phyloP scores from a whole-genome alignment of 305 asterid genomes.

The Rubia peregrina region DNA sequence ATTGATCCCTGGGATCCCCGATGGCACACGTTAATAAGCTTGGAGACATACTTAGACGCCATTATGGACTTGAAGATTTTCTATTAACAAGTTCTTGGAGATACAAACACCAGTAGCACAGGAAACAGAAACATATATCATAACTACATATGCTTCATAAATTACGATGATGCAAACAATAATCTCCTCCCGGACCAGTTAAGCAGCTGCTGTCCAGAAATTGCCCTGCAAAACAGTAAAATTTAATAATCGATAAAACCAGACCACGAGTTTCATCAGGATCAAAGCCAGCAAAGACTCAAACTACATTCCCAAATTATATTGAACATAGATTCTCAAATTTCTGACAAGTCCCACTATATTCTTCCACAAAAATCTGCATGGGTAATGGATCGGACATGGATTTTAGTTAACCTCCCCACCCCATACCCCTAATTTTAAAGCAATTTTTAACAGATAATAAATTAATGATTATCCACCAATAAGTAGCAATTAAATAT shows the following conservation, averaged over 20 bases:
- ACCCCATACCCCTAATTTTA: too few species aligned
- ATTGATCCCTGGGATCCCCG: constrained; percentile 45
- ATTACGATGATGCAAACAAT: not conserved
- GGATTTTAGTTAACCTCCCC: too few species aligned
- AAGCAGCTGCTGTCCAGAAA: constrained; percentile 17
- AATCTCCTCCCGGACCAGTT: constrained; percentile 15
- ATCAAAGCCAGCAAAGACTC: not conserved
- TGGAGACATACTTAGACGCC: constrained; percentile 62
- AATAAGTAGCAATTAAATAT: too few species aligned
- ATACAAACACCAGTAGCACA: constrained; percentile 33
- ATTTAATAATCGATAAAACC: not conserved
- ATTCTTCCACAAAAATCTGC: not conserved
- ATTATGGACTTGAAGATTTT: constrained; percentile 38
- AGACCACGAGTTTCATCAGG: too few species aligned
- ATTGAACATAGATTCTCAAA: not conserved
- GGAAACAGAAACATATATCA: constrained; percentile 41
- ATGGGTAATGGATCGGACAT: too few species aligned
- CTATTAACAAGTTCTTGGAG: constrained; percentile 22
- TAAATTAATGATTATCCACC: too few species aligned
- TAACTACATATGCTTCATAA: constrained; percentile 40
- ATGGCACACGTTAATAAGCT: constrained; percentile 42
- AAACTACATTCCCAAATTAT: not conserved
- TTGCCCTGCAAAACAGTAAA: constrained; percentile 7
- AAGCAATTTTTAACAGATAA: too few species aligned
- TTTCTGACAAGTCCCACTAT: too few species aligned